Conservation (phyloP, 345 rosid species). For the Aurinia saxatilis region DNA sequence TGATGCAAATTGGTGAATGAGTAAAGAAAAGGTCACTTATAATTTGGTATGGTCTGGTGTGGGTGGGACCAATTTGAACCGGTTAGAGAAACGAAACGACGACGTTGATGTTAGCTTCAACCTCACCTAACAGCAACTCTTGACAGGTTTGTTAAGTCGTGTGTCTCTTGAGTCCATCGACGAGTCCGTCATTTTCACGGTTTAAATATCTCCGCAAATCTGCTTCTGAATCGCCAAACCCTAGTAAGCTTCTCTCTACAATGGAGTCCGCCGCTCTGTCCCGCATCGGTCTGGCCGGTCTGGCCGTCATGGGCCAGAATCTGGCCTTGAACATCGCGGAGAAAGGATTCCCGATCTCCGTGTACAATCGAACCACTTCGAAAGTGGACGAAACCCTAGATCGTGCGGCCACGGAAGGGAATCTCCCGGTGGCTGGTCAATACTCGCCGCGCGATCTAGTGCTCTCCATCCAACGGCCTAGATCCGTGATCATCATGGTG, state of each 20-base stretch:
- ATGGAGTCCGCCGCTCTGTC: slow-evolving; percentile 62
- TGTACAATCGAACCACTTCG: slow-evolving; percentile 80
- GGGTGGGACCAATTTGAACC: no score
- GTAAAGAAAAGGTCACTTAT: no score
- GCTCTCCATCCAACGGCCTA: slow-evolving; percentile 71
- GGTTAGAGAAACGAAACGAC: no score
- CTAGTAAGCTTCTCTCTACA: neutral
- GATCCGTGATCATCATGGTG: slow-evolving; percentile 91
- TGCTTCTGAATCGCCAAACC: neutral
- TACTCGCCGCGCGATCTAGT: slow-evolving; percentile 75
- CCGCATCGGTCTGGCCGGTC: slow-evolving; percentile 84
- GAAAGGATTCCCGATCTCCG: slow-evolving; percentile 91
- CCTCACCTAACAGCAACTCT: no score
- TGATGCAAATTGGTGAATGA: no score
- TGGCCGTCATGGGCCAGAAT: slow-evolving; percentile 97
- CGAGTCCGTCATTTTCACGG: slow-evolving; percentile 7
- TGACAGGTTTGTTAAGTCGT: no score
- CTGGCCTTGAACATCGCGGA: slow-evolving; percentile 89
- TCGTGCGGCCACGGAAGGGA: slow-evolving; percentile 66
- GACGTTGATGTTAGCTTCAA: no score
- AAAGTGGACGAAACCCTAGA: slow-evolving; percentile 80
- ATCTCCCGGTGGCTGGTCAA: slow-evolving; percentile 65
- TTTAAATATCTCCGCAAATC: slow-evolving; percentile 30
- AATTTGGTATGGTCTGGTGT: no score
- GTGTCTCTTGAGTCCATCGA: no score